These are phyloP conservation scores for Candida argentea DNA, from an alignment of 805 yeast genomes.

Conservation along the genomic window DNA sequence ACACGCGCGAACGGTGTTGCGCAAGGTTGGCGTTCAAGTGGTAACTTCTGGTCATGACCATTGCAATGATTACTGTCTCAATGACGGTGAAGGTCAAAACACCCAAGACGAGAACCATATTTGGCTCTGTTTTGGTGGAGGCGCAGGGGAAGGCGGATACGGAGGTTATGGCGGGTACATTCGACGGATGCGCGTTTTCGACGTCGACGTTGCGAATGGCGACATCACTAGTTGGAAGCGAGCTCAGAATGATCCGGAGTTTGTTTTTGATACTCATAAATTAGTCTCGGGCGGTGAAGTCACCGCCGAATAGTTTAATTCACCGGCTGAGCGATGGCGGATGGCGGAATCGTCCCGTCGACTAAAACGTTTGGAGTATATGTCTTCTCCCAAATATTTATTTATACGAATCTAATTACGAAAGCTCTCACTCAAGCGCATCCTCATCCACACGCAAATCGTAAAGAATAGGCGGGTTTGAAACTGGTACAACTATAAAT, in stretches of 20 bases:
- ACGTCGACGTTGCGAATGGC: conserved; percentile 42
- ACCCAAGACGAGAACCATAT: conserved; percentile 26
- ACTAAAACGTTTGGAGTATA: too few species aligned
- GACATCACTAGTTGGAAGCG: conserved; percentile 65
- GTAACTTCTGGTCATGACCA: conserved; percentile 92
- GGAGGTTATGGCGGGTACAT: conserved; percentile 85
- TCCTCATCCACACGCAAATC: too few species aligned
- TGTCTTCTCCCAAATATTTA: too few species aligned
- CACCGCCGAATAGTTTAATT: not conserved
- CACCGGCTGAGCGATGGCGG: too few species aligned
- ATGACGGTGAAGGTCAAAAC: conserved; percentile 31
- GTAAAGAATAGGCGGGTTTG: too few species aligned
- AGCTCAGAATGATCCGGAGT: conserved; percentile 43
- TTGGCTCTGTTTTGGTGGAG: conserved; percentile 95
- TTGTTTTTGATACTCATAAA: conserved; percentile 39
- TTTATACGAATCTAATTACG: too few species aligned
- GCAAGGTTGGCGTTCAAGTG: conserved; percentile 61
- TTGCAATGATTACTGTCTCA: conserved; percentile 81
- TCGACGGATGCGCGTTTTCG: conserved; percentile 70
- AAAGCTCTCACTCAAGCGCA: too few species aligned
- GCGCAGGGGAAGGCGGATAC: conserved; percentile 90
- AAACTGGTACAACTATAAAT: too few species aligned
- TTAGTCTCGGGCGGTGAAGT: conserved; percentile 37
- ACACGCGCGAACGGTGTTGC: conserved; percentile 50
- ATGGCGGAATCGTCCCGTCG: too few species aligned